phyloP scores from a whole-genome alignment of 2,329 filamentous ascomycete species.

The Periconia macrospinosa region DNA sequence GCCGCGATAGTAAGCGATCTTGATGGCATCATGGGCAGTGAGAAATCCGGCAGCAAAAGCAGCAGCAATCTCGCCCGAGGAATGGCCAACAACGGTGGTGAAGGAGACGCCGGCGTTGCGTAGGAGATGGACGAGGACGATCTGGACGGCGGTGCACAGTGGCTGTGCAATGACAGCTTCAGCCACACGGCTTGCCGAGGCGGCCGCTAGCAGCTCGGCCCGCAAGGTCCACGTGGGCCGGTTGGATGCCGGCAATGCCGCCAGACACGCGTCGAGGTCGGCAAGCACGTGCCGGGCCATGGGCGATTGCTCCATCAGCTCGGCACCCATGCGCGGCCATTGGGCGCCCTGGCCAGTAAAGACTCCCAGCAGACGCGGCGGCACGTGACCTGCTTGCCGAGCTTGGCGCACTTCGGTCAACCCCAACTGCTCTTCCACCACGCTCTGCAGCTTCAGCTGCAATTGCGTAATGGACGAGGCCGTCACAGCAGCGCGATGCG shows the following conservation, averaged over 20 bases:
- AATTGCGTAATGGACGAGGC: background rate
- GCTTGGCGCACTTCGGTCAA: no score
- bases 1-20: slow-evolving; percentile 25
- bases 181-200: background rate
- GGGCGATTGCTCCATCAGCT: slow-evolving; percentile 27
- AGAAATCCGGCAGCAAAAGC: slow-evolving; percentile 21
- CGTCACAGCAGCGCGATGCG: background rate
- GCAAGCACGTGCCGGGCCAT: slow-evolving; percentile 19
- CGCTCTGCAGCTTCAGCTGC: background rate
- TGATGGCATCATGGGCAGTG: slow-evolving; percentile 10
- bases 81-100: slow-evolving; percentile 1
- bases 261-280: slow-evolving; percentile 18
- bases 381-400: no score
- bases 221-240: slow-evolving; percentile 6
- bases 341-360: slow-evolving; percentile 50
- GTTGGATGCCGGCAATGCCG: slow-evolving; percentile 8
- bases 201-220: slow-evolving; percentile 4
- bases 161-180: slow-evolving; percentile 11
- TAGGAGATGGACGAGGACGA: background rate
- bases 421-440: no score
- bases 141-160: slow-evolving; percentile 3
- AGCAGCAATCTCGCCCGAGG: slow-evolving; percentile 21
- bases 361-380: slow-evolving; percentile 32
- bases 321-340: slow-evolving; percentile 43
- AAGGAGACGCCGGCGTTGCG: slow-evolving; percentile 8